Evolutionary conservation across 2,329 filamentous ascomycete species (phyloP).

Genomic region (Nakataea oryzae): DNA sequence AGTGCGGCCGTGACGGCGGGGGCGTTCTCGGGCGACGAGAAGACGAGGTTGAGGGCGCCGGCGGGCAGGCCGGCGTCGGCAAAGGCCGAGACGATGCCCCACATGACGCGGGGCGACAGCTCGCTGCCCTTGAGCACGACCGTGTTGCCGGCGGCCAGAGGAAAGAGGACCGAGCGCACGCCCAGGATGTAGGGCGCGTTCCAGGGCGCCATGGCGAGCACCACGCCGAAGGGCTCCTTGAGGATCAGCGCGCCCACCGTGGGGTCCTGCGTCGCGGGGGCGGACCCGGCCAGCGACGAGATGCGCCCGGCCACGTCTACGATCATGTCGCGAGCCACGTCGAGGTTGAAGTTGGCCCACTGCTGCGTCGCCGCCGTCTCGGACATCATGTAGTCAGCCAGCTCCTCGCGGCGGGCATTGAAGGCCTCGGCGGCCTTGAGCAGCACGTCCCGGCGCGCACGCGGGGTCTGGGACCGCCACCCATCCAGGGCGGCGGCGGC

Average conservation of each 20-base stretch:
- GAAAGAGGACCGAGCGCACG: slow-evolving; percentile 43
- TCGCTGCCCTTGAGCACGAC: slow-evolving; percentile 65
- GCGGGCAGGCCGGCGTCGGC: slow-evolving; percentile 66
- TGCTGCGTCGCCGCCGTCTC: slow-evolving; percentile 30
- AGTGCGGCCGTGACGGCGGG: slow-evolving; percentile 55
- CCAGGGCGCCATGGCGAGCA: slow-evolving; percentile 75
- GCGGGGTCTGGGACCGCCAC: slow-evolving; percentile 56
- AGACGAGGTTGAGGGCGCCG: slow-evolving; percentile 66
- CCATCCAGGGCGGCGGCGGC: slow-evolving; percentile 58
- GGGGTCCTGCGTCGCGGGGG: slow-evolving; percentile 17
- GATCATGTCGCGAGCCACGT: slow-evolving; percentile 23
- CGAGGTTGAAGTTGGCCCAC: slow-evolving; percentile 33
- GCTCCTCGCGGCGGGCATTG: slow-evolving; percentile 46
- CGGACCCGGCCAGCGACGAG: slow-evolving; percentile 13
- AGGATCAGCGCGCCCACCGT: slow-evolving; percentile 48
- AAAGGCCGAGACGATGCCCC: slow-evolving; percentile 52
- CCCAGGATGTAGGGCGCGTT: slow-evolving; percentile 48
- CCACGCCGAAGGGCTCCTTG: slow-evolving; percentile 69
- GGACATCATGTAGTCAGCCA: slow-evolving; percentile 44
- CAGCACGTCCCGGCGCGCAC: slow-evolving; percentile 57
- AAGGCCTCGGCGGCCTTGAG: slow-evolving; percentile 58
- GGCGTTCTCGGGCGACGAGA: slow-evolving; percentile 54
- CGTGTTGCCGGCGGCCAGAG: slow-evolving; percentile 71
- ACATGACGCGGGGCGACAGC: slow-evolving; percentile 51
- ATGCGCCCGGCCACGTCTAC: slow-evolving; percentile 31